Evolutionary conservation across 352 stramenopile genomes (phyloP), one percentile per base, ranked within the genome.

Genomic region (Phytophthora litchii): DNA sequence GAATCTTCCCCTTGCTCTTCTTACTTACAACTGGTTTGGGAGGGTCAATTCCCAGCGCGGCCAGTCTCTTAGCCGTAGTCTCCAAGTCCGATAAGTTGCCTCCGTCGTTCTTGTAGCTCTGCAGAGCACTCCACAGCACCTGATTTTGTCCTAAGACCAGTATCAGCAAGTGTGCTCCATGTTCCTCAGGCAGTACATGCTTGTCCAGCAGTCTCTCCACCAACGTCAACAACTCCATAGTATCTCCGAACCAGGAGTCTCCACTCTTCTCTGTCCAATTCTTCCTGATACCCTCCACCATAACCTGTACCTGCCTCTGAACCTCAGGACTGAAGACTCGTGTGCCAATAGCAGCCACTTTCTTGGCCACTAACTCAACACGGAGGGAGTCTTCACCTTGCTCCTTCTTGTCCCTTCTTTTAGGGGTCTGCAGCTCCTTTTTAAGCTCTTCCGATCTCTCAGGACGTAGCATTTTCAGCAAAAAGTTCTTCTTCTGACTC

Each of bases 131-230:
- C 23, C 85, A 35, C 16, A 91, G 61, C 34, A 88, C 44, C 1
- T 70, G 45, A 61, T 87, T 81, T 55, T 86, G 73, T 0, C 35
- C 34, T 36, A 91, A 43, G 11, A 88, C 72, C 6, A 89, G 58
- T 32, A 78, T 62, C 17, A 89, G 51, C 6, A 87, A 46, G 21
- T 80, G 67, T 2, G 65, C 62, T 1, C 67, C 70, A 25, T 87
- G 68, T 16, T 89, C 78, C 55, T 91, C 82, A 12, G 68, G 61
- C 20, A 91, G 64, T 31, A 66, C 72, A 43, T 86, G 82, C 53
- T 83, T 81, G 58, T 80, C 80, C 36, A 91, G 50, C 31, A 91
- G 57, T 38, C 49, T 65, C 64, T 89, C 79, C 5, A 88, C 54
- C 10, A 87, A 21, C 0, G 19, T 50, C 1, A 91, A 52, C 16